A percentile compares a stretch with the other conserved stretches of the same genome.
Conservation (phyloP, 345 rosid species). For the Dipteronia sinensis region DNA sequence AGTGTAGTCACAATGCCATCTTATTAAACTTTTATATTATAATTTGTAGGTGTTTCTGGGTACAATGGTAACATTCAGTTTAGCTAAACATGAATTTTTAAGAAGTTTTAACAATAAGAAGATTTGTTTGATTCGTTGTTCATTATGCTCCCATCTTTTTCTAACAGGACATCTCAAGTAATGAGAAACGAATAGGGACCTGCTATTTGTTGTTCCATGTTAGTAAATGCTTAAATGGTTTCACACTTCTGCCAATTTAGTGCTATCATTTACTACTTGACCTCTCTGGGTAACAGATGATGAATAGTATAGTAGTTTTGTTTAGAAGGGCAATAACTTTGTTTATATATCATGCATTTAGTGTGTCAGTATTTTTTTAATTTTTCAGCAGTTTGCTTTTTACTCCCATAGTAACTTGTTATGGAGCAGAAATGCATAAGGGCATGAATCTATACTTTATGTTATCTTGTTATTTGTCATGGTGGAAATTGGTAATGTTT, state of each 20-base stretch:
- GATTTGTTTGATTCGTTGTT: background rate
- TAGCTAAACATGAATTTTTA: background rate
- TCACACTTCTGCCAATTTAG: background rate
- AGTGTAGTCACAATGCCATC: background rate
- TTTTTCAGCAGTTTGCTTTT: background rate
- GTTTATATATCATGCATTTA: background rate
- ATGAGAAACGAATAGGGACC: background rate
- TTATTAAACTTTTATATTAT: background rate
- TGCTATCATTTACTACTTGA: background rate
- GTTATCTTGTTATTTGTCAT: background rate
- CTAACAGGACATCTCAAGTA: background rate
- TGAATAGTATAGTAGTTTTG: background rate
- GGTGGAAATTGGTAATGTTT: constrained; percentile 4
- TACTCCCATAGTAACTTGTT: background rate
- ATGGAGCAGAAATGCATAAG: background rate
- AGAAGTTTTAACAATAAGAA: background rate
- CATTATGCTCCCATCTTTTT: background rate
- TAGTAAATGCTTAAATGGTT: background rate
- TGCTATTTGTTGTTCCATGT: background rate
- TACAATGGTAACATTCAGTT: background rate
- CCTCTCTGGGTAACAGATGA: background rate
- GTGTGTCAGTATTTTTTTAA: background rate
- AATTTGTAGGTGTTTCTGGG: background rate
- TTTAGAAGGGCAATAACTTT: background rate
- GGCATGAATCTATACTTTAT: background rate